Conservation (phyloP, 2,329 filamentous ascomycete species). For the Emmonsiellopsis sp. region DNA sequence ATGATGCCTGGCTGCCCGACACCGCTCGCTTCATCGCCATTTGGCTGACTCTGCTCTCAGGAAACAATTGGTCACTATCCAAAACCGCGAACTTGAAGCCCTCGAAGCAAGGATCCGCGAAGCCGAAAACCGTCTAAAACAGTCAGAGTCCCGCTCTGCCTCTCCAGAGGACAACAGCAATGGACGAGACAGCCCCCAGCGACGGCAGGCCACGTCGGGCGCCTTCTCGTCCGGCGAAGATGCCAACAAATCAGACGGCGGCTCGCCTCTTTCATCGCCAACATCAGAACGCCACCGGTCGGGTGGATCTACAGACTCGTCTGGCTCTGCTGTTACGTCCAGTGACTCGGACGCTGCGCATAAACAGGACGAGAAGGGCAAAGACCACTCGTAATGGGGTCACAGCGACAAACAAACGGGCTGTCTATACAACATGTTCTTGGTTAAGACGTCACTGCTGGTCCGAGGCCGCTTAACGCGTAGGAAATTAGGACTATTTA, state of each 20-base stretch:
- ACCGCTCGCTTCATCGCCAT: neutral
- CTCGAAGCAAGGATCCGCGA: conserved; percentile 76
- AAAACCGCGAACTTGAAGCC: conserved; percentile 70
- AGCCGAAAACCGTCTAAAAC: conserved; percentile 68
- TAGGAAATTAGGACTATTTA: too few species aligned
- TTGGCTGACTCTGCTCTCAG: conserved; percentile 35
- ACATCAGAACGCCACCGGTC: conserved; percentile 13
- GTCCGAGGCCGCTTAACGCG: too few species aligned
- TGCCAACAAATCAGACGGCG: conserved; percentile 8
- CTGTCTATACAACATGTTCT: too few species aligned
- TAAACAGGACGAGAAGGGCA: too few species aligned
- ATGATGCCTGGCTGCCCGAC: neutral
- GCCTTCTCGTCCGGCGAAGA: conserved; percentile 13
- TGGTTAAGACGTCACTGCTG: too few species aligned
- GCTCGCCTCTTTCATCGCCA: conserved; percentile 10
- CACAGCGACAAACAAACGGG: too few species aligned
- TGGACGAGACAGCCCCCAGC: conserved; percentile 9
- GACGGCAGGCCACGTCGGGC: conserved; percentile 12
- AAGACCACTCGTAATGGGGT: too few species aligned
- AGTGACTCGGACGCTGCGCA: conserved; percentile 2
- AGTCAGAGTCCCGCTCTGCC: conserved; percentile 15
- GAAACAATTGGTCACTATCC: conserved; percentile 66
- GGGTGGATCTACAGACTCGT: conserved; percentile 17
- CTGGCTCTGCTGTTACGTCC: conserved; percentile 14
- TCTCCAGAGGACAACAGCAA: conserved; percentile 8